A percentile compares a stretch with the other conserved stretches of the same genome.
Conservation (phyloP, 2,329 filamentous ascomycete species). For the Fusarium sp. region DNA sequence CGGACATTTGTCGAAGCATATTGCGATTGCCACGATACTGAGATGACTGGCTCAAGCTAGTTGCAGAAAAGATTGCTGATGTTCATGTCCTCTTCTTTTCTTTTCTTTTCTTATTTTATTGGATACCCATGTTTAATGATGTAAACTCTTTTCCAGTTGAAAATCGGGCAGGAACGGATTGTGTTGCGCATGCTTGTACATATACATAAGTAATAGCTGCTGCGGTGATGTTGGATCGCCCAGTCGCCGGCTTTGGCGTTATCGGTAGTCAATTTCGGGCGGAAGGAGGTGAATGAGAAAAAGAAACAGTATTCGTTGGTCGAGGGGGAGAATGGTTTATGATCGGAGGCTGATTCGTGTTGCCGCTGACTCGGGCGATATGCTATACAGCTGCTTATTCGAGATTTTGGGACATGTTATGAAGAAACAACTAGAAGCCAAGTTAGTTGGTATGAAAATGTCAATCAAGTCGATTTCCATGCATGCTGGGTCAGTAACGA, state of each 20-base stretch:
- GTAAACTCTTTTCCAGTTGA: conserved; percentile 18
- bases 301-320: conserved; percentile 21
- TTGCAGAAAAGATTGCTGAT: neutral
- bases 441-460: conserved; percentile 5
- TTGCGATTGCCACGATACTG: neutral
- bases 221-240: conserved; percentile 14
- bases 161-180: conserved; percentile 7
- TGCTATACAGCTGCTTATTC: neutral
- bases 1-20: neutral
- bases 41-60: neutral
- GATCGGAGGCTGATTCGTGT: neutral
- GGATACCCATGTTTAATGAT: conserved; percentile 42
- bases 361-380: neutral
- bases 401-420: neutral
- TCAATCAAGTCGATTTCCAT: neutral
- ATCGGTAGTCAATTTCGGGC: conserved; percentile 1
- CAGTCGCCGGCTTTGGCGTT: conserved; percentile 32
- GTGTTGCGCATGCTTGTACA: conserved; percentile 1
- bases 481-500: neutral
- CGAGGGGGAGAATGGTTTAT: neutral
- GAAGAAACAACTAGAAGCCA: neutral
- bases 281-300: neutral
- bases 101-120: conserved; percentile 31
- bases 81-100: conserved; percentile 10
- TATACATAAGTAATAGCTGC: conserved; percentile 23